Evolutionary conservation across 148 eudicot genomes (phyloP).

Genomic region (Polygonum maritimum): DNA sequence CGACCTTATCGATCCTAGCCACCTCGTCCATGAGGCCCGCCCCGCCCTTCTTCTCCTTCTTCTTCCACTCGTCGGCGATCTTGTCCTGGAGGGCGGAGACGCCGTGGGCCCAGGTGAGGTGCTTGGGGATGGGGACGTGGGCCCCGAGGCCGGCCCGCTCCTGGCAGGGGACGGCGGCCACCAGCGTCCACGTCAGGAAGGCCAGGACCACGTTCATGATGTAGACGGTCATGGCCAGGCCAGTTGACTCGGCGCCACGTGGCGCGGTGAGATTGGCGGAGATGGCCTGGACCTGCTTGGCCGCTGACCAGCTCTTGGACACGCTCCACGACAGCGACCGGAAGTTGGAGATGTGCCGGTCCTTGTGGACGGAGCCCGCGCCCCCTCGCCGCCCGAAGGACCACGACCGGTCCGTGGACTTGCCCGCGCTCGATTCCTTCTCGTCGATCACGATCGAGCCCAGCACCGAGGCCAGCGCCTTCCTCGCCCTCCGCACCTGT

Average conservation of each 20-base stretch:
- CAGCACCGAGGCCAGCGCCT: slow-evolving; percentile 46
- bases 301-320: slow-evolving; percentile 81
- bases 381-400: slow-evolving; percentile 55
- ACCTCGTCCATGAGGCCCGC: slow-evolving; percentile 72
- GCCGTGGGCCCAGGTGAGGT: slow-evolving; percentile 55
- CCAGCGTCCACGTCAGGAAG: slow-evolving; percentile 78
- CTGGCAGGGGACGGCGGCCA: slow-evolving; percentile 84
- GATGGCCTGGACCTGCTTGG: slow-evolving; percentile 74
- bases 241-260: slow-evolving; percentile 60
- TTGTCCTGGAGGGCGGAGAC: slow-evolving; percentile 62
- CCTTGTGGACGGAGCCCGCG: slow-evolving; percentile 20
- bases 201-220: slow-evolving; percentile 57
- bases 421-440: slow-evolving; percentile 37
- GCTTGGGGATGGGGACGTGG: slow-evolving; percentile 57
- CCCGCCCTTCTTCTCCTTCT: slow-evolving; percentile 74
- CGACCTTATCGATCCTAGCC: slow-evolving; percentile 49
- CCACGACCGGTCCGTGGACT: slow-evolving; percentile 58
- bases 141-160: slow-evolving; percentile 59
- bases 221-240: slow-evolving; percentile 55
- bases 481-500: slow-evolving; percentile 51
- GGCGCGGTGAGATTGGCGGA: slow-evolving; percentile 60
- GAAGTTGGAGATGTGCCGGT: slow-evolving; percentile 36
- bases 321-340: slow-evolving; percentile 57
- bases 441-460: slow-evolving; percentile 62
- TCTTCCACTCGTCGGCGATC: slow-evolving; percentile 89